phyloP scores from a whole-genome alignment of 179 eudicot genomes.

The Nepenthes alata region DNA sequence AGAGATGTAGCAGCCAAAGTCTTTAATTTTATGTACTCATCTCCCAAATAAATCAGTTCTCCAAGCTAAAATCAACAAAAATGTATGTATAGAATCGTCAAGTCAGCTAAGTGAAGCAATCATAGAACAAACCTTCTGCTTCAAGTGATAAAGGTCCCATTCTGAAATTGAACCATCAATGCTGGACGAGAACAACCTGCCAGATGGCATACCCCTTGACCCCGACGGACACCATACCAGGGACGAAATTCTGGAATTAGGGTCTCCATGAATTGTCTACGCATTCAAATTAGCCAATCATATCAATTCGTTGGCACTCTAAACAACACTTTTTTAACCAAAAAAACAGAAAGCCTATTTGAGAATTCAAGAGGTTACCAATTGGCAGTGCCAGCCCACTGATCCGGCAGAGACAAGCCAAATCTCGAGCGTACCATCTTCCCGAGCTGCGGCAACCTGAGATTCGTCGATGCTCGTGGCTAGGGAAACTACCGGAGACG shows the following conservation, averaged over 20 bases:
- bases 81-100: neutral
- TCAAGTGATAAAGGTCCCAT: constrained; percentile 76
- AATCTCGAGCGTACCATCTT: constrained; percentile 84
- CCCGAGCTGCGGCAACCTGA: constrained; percentile 89
- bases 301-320: neutral
- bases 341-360: neutral
- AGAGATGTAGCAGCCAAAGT: neutral
- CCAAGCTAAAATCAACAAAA: neutral
- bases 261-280: constrained; percentile 70
- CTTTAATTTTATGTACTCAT: neutral
- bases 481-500: constrained; percentile 64
- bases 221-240: constrained; percentile 70
- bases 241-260: constrained; percentile 52
- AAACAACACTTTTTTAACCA: neutral
- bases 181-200: constrained; percentile 76
- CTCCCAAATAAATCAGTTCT: neutral
- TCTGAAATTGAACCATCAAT: constrained; percentile 85
- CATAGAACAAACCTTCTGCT: constrained; percentile 42
- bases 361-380: constrained; percentile 25
- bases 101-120: neutral
- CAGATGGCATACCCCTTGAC: constrained; percentile 21
- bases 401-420: constrained; percentile 99
- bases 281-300: neutral
- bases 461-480: constrained; percentile 85
- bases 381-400: constrained; percentile 97